Conservation (phyloP, 495 filamentous ascomycete species). For the Hypoxylon intermedium region DNA sequence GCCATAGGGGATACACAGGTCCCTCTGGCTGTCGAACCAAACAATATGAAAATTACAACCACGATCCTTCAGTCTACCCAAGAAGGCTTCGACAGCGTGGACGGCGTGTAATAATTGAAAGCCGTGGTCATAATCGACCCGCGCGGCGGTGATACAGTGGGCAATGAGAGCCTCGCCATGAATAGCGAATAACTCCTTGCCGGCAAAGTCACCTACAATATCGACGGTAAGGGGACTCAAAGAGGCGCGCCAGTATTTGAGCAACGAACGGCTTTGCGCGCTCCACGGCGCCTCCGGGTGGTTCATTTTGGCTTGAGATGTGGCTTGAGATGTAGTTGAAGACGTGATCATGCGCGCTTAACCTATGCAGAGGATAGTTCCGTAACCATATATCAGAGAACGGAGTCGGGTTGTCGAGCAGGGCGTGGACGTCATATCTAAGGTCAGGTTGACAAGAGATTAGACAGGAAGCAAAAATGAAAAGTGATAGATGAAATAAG, state of each 20-base stretch:
- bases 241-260: slow-evolving; percentile 28
- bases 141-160: slow-evolving; percentile 62
- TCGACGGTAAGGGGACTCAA: slow-evolving; percentile 54
- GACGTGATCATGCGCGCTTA: neutral
- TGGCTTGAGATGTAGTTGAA: neutral
- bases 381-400: neutral
- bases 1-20: slow-evolving; percentile 55
- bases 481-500: neutral
- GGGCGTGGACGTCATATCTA: neutral
- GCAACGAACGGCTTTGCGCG: neutral
- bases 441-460: too few relatives aligned
- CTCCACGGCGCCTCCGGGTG: neutral
- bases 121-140: slow-evolving; percentile 69
- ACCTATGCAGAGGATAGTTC: neutral
- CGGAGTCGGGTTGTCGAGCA: neutral
- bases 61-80: slow-evolving; percentile 63
- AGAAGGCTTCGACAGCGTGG: slow-evolving; percentile 69
- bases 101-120: slow-evolving; percentile 76
- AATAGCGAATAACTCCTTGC: slow-evolving; percentile 72
- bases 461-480: neutral
- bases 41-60: slow-evolving; percentile 73
- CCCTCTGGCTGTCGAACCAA: slow-evolving; percentile 65
- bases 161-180: slow-evolving; percentile 76
- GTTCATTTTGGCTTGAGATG: neutral
- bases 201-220: slow-evolving; percentile 76